Percentiles rank a stretch among this genome's conserved stretches.
phyloP scores from a whole-genome alignment of 257 asterid genomes.

The Oldenlandia corymbosa region DNA sequence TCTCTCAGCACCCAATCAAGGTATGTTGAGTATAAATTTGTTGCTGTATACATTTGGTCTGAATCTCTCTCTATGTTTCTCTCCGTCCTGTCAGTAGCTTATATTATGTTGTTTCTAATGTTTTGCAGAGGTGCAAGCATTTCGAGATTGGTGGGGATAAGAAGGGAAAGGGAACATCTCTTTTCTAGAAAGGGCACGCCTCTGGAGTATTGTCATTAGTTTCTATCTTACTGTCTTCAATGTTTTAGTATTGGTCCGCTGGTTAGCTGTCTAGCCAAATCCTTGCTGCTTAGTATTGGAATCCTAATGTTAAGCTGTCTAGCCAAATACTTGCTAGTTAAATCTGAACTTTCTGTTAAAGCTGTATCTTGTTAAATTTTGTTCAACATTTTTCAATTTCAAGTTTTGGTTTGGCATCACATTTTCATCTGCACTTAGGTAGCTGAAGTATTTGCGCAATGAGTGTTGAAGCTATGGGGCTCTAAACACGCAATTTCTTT shows the following conservation, averaged over 20 bases:
- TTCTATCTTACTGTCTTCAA: neutral
- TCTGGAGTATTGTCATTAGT: neutral
- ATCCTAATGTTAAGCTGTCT: neutral
- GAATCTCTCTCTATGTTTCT: neutral
- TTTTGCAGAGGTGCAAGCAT: conserved; percentile 26
- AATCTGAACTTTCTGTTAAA: neutral
- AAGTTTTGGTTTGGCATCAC: too few relatives aligned
- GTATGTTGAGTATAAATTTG: too few relatives aligned
- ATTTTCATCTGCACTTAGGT: too few relatives aligned
- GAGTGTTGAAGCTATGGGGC: too few relatives aligned
- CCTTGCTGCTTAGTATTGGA: too few relatives aligned
- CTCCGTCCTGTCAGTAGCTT: too few relatives aligned
- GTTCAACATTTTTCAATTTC: too few relatives aligned
- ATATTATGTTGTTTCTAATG: neutral
- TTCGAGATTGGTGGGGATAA: conserved; percentile 28
- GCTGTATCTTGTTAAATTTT: neutral
- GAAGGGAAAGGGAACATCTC: conserved; percentile 26
- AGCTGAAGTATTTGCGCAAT: too few relatives aligned
- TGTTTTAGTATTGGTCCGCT: too few relatives aligned
- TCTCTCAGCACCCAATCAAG: conserved; percentile 70
- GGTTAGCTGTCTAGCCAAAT: too few relatives aligned
- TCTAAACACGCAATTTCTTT: too few relatives aligned
- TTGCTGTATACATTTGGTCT: too few relatives aligned
- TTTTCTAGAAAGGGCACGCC: neutral
- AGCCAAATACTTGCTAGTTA: neutral